phyloP scores from a whole-genome alignment of 441 rosid genomes.

The Macaranga tanarius region DNA sequence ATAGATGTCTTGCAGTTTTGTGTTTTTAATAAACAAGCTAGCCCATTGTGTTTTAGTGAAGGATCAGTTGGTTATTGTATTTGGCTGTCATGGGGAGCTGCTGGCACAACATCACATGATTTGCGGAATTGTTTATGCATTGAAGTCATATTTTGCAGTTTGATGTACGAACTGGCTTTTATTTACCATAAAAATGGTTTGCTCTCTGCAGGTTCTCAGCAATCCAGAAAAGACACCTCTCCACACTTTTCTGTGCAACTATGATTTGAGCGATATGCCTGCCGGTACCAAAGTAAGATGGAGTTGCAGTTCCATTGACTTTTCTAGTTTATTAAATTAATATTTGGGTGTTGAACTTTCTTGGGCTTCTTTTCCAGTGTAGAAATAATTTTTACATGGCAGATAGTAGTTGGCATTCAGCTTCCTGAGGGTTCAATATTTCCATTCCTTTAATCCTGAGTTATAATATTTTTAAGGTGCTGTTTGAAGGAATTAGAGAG shows the following conservation, averaged over 20 bases:
- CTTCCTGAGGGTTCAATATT: not conserved
- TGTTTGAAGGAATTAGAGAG: slow-evolving; percentile 13
- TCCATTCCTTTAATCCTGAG: not conserved
- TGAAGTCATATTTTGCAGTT: slow-evolving; percentile 10
- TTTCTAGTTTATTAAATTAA: not conserved
- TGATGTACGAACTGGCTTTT: slow-evolving; percentile 15
- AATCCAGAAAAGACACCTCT: slow-evolving; percentile 97
- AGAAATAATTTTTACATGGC: not conserved
- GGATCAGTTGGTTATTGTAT: not conserved
- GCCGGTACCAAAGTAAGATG: slow-evolving; percentile 80
- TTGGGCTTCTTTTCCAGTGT: slow-evolving; percentile 2
- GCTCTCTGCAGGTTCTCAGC: slow-evolving; percentile 74
- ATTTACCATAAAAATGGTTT: slow-evolving; percentile 29
- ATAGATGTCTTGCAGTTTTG: not conserved
- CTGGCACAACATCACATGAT: not conserved
- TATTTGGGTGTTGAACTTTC: not conserved
- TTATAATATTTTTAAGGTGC: not conserved
- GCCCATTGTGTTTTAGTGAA: not conserved
- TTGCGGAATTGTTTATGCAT: not conserved
- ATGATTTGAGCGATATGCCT: slow-evolving; percentile 96
- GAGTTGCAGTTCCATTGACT: not conserved
- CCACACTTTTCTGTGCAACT: slow-evolving; percentile 92
- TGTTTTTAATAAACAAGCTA: not conserved
- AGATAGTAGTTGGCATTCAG: not conserved
- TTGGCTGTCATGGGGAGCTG: not conserved